A percentile compares a stretch with the other conserved stretches of the same genome.
phyloP scores from a whole-genome alignment of 805 yeast species.

The Kazachstania martiniae region DNA sequence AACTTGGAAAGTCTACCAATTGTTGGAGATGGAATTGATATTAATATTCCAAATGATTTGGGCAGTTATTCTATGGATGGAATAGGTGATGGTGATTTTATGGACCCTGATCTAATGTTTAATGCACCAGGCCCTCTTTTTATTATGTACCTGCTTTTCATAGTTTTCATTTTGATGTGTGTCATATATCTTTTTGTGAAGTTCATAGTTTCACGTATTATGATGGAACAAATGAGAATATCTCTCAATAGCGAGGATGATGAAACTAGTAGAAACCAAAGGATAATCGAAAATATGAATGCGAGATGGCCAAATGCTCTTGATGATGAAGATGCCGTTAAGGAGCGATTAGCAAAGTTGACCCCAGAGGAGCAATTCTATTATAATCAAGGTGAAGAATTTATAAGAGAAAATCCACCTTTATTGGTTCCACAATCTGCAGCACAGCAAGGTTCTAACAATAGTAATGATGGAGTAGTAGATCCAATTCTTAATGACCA shows the following conservation, averaged over 20 bases:
- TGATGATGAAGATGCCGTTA: conserved; percentile 51
- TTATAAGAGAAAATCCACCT: conserved; percentile 32
- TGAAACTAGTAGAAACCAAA: conserved; percentile 1
- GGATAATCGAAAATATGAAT: conserved; percentile 5
- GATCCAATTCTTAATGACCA: conserved; percentile 29
- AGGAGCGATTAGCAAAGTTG: conserved; percentile 52
- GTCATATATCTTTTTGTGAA: conserved; percentile 9
- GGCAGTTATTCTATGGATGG: conserved; percentile 3
- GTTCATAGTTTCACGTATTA: conserved; percentile 7
- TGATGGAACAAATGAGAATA: too few species aligned
- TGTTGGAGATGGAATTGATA: too few species aligned
- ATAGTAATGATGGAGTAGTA: conserved; percentile 10
- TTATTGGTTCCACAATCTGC: conserved; percentile 26
- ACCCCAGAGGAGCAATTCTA: conserved; percentile 33
- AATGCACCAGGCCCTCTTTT: conserved; percentile 16
- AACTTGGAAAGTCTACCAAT: too few species aligned
- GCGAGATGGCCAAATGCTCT: conserved; percentile 41
- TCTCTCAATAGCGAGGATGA: conserved; percentile 10
- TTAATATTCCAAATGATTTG: too few species aligned
- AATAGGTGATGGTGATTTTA: conserved; percentile 15
- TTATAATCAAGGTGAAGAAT: conserved; percentile 32
- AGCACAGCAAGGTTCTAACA: conserved; percentile 1
- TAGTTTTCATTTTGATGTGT: conserved; percentile 9
- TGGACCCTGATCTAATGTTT: conserved; percentile 17
- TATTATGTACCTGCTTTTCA: conserved; percentile 12